A percentile compares a stretch with the other conserved stretches of the same genome.
Evolutionary conservation across 2,329 filamentous ascomycete species (phyloP).

Genomic region (Acarospora socialis): DNA sequence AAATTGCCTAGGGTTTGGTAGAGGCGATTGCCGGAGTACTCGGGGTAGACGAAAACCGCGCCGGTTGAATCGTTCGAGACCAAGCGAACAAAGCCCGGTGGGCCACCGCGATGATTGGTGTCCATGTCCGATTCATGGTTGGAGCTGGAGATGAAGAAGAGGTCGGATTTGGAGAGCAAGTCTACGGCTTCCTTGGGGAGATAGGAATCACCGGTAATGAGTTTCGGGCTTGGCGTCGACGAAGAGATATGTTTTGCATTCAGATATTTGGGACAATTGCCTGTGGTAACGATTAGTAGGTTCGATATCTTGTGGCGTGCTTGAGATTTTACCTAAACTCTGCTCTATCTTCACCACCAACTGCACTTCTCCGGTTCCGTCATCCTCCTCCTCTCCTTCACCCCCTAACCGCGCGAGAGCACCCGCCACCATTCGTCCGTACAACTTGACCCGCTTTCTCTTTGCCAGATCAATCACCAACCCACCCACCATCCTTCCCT

Average conservation of each 20-base stretch:
- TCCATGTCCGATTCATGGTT: conserved; percentile 57
- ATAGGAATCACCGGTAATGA: conserved; percentile 33
- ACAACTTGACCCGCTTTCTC: conserved; percentile 59
- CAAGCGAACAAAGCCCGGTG: conserved; percentile 58
- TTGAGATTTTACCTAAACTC: conserved; percentile 39
- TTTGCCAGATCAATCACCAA: conserved; percentile 50
- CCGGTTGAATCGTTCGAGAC: conserved; percentile 36
- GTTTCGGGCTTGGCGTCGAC: conserved; percentile 38
- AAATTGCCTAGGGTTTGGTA: conserved; percentile 79
- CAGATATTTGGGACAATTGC: conserved; percentile 79
- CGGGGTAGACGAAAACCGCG: conserved; percentile 55
- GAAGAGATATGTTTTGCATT: conserved; percentile 54
- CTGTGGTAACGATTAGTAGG: conserved; percentile 20
- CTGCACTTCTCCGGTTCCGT: conserved; percentile 29
- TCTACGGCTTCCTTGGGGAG: conserved; percentile 42
- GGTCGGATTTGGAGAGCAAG: conserved; percentile 50
- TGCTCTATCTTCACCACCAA: conserved; percentile 56
- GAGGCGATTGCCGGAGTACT: conserved; percentile 71
- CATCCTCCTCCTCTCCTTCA: conserved; percentile 16
- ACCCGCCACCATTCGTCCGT: conserved; percentile 54
- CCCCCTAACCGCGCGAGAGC: conserved; percentile 30
- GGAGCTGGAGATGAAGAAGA: conserved; percentile 64
- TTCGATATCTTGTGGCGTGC: not conserved
- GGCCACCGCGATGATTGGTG: conserved; percentile 66
- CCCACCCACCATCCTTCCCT: conserved; percentile 40